Percentiles rank a stretch among this genome's conserved stretches.
Evolutionary conservation across 2,329 filamentous ascomycete genomes (phyloP).

Genomic region (Fusarium agapanthi): DNA sequence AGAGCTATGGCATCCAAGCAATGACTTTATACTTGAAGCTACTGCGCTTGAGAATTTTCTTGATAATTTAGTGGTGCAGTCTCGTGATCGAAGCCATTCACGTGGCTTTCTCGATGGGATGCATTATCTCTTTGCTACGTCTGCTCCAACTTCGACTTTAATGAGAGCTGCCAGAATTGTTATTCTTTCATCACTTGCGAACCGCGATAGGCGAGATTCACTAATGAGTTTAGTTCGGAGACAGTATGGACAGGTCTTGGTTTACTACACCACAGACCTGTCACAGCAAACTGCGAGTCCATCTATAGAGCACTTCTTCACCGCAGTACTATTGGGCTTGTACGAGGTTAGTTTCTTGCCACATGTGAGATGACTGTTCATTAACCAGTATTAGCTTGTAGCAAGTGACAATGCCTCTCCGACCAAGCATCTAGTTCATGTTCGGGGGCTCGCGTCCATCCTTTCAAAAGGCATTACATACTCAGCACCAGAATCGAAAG

Average conservation of each 20-base stretch:
- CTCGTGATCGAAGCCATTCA: not conserved
- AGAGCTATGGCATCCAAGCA: not conserved
- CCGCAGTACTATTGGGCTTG: not conserved
- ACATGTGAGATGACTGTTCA: fast-evolving
- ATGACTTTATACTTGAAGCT: not conserved
- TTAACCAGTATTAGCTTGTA: not conserved
- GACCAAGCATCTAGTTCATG: not conserved
- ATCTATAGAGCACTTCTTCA: conserved; percentile 4
- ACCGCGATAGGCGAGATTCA: not conserved
- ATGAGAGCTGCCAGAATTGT: conserved; percentile 7
- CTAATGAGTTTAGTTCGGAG: not conserved
- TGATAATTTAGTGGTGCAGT: not conserved
- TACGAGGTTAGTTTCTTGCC: not conserved
- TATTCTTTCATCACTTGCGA: not conserved
- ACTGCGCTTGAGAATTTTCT: not conserved
- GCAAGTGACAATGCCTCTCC: not conserved
- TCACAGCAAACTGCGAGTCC: not conserved
- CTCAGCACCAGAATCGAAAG: not conserved
- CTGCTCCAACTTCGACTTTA: not conserved
- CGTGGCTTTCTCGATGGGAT: conserved; percentile 10
- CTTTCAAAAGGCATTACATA: not conserved
- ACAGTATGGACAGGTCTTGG: conserved; percentile 2
- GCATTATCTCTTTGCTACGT: not conserved
- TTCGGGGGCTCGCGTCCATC: not conserved
- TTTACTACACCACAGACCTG: not conserved